Conservation (phyloP, 1,284 basidiomycete species). For the Rhizoctonia solani region DNA sequence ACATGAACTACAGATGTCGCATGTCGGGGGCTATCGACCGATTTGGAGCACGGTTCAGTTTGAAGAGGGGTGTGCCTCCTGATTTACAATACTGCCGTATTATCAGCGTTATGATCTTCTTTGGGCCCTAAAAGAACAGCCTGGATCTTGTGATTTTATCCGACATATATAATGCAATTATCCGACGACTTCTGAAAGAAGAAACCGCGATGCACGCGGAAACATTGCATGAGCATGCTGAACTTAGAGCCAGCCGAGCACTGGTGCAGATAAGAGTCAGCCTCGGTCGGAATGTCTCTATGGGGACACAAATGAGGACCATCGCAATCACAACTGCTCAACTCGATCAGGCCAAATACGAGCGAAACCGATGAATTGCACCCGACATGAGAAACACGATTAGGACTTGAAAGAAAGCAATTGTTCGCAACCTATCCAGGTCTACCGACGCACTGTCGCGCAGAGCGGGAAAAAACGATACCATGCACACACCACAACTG, state of each 20-base stretch:
- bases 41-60: too few relatives aligned
- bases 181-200: background rate
- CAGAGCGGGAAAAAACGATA: slow-evolving; percentile 44
- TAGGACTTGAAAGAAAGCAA: slow-evolving; percentile 11
- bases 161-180: background rate
- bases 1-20: too few relatives aligned
- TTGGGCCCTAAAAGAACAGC: background rate
- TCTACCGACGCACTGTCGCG: slow-evolving; percentile 51
- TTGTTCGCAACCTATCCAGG: background rate
- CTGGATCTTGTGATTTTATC: background rate
- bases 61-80: too few relatives aligned
- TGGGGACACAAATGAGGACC: background rate
- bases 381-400: background rate
- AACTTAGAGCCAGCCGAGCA: background rate
- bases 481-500: slow-evolving; percentile 58
- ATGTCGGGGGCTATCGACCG: too few relatives aligned
- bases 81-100: too few relatives aligned
- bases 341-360: slow-evolving; percentile 9
- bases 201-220: background rate
- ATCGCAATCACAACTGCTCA: background rate
- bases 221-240: background rate
- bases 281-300: too few relatives aligned
- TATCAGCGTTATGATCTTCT: background rate
- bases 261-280: too few relatives aligned
- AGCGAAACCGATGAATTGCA: slow-evolving; percentile 17